Base-by-base conservation (phyloP, 202 grass and related monocot species). In the Digitaria exilis region DNA sequence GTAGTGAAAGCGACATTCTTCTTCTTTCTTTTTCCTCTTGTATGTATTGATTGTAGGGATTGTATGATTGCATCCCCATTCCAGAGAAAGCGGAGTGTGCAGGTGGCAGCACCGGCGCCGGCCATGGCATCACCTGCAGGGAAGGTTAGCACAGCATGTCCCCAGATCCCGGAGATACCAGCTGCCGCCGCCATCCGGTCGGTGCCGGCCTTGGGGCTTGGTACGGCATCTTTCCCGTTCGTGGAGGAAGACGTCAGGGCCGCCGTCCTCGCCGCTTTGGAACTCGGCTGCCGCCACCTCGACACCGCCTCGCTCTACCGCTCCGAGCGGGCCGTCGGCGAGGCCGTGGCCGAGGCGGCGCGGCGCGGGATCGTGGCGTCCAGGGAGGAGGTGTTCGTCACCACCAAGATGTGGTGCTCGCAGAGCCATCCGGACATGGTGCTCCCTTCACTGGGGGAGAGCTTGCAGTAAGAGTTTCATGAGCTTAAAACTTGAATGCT, bases 341-440 rank as follows among this genome's bases (percentile, higher is more conserved):
- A 89, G 57, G 89, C 91, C 58, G 46, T 93, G 37, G 73, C 87
- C 8, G 87, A 89, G 49, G 91, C 87, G 45, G 45, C 59, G 12
- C 78, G 22, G 65, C 61, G 49, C 1, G 84, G 94, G 51, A 11
- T 88, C 56, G 77, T 97, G 16, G 31, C 57, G 7, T 93, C 86
- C 70, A 82, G 81, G 10, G 76, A 24, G 32, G 91, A 93, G 81
- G 28, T 97, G 35, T 97, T 91, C 81, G 71, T 97, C 70, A 93
- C 94, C 21, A 88, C 86, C 72, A 97, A 97, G 84, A 52, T 91
- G 70, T 97, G 94, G 94, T 91, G 81, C 84, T 90, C 80, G 34
- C 86, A 93, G 54, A 75, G 77, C 57, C 89, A 93, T 61, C 78
- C 65, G 17, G 65, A 89, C 17, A 84, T 79, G 13, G 91, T 97